These are phyloP conservation scores for Phytophthora macrochlamydospora DNA, from an alignment of 352 stramenopile genomes.

Conservation along the genomic window DNA sequence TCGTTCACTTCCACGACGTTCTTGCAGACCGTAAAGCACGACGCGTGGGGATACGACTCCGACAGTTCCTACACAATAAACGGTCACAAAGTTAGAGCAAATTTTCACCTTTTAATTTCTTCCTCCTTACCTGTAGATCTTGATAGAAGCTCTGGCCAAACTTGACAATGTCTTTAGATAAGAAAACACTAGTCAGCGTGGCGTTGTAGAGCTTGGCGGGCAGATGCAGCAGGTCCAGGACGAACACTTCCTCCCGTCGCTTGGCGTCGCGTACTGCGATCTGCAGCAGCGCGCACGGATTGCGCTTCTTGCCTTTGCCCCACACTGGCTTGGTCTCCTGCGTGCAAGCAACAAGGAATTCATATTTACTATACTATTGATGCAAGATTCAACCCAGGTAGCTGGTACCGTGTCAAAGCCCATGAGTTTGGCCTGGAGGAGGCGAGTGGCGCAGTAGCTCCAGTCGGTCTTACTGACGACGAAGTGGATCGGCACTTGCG, in stretches of 20 bases:
- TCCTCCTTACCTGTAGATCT: constrained; percentile 51
- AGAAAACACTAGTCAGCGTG: constrained; percentile 58
- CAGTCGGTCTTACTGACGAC: constrained; percentile 52
- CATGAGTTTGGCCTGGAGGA: constrained; percentile 57
- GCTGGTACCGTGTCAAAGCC: constrained; percentile 73
- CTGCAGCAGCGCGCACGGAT: constrained; percentile 64
- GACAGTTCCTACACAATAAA: constrained; percentile 43
- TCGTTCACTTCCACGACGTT: constrained; percentile 79
- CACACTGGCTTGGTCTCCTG: constrained; percentile 76
- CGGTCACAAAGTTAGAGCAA: not conserved
- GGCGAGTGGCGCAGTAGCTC: constrained; percentile 49
- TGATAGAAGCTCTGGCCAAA: constrained; percentile 69
- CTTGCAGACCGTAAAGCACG: constrained; percentile 74
- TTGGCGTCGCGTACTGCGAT: constrained; percentile 60
- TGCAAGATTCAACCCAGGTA: constrained; percentile 11
- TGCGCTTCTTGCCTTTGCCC: constrained; percentile 37
- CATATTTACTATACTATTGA: too few species aligned
- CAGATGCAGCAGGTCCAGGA: constrained; percentile 71
- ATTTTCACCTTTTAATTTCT: too few species aligned
- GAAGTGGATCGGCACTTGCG: constrained; percentile 49
- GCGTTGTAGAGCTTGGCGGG: constrained; percentile 64
- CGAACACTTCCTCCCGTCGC: constrained; percentile 68
- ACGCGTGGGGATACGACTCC: constrained; percentile 62
- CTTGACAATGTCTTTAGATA: constrained; percentile 72
- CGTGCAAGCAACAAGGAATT: too few species aligned